Conservation (phyloP, 179 eudicot genomes). For the Silene noctiflora region DNA sequence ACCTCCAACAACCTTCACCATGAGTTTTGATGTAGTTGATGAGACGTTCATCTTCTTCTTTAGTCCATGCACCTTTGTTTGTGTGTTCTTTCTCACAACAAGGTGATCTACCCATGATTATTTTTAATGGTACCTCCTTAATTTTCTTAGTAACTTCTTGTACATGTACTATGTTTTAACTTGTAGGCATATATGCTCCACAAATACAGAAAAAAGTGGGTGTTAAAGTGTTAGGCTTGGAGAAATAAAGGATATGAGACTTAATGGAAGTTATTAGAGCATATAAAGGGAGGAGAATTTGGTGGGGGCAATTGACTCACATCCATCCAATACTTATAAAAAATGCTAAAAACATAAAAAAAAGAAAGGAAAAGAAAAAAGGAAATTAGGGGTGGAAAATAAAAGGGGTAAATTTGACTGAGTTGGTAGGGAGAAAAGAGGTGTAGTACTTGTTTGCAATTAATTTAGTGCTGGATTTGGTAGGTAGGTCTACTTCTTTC, state of each 20-base stretch:
- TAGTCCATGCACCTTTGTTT: conserved; percentile 64
- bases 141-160: neutral
- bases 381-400: neutral
- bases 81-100: conserved; percentile 64
- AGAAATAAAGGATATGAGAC: conserved; percentile 27
- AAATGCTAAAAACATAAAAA: neutral
- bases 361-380: neutral
- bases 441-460: conserved; percentile 34
- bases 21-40: conserved; percentile 45
- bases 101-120: conserved; percentile 55
- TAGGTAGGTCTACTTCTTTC: conserved; percentile 45
- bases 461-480: conserved; percentile 58
- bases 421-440: conserved; percentile 37
- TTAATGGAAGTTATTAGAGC: conserved; percentile 19
- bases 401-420: conserved; percentile 24
- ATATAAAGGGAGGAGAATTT: conserved; percentile 17
- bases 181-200: neutral
- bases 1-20: conserved; percentile 68
- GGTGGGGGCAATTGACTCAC: conserved; percentile 29
- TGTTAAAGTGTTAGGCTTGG: conserved; percentile 9
- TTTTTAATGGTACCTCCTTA: neutral
- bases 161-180: neutral
- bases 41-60: conserved; percentile 50
- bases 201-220: neutral
- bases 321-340: conserved; percentile 20